Evolutionary conservation across 768 basidiomycete species (phyloP).

Genomic region (Collybia nuda): DNA sequence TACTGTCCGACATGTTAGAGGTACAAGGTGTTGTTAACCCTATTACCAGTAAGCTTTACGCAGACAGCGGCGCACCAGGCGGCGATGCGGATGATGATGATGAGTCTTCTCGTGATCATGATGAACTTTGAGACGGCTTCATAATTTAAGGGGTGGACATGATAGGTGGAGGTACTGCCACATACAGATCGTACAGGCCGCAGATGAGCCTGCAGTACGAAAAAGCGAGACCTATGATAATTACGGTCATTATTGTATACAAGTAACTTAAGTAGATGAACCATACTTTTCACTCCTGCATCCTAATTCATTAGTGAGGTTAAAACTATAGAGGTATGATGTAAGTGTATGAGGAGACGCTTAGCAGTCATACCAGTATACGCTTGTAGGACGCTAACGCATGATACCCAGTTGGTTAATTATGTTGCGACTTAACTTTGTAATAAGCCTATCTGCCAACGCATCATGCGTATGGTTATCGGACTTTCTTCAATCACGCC

Average conservation of each 20-base stretch:
- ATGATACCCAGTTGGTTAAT: too few relatives aligned
- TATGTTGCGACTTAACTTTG: too few relatives aligned
- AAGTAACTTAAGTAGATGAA: slow-evolving; percentile 15
- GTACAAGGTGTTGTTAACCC: slow-evolving; percentile 77
- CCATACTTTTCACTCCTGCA: slow-evolving; percentile 2
- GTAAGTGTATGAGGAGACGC: too few relatives aligned
- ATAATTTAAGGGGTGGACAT: too few relatives aligned
- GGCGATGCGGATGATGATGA: slow-evolving; percentile 40
- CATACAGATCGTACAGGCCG: neutral
- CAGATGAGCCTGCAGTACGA: neutral
- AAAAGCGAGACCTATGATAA: neutral
- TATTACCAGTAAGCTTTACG: slow-evolving; percentile 83
- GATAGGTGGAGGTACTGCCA: too few relatives aligned
- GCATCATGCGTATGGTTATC: too few relatives aligned
- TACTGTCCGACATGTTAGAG: slow-evolving; percentile 30
- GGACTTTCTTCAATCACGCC: too few relatives aligned
- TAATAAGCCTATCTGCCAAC: too few relatives aligned
- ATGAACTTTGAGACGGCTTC: slow-evolving; percentile 34
- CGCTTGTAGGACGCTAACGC: too few relatives aligned
- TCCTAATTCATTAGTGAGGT: too few relatives aligned
- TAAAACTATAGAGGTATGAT: too few relatives aligned
- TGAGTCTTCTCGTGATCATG: slow-evolving; percentile 40
- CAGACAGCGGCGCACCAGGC: slow-evolving; percentile 32
- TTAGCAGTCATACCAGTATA: too few relatives aligned
- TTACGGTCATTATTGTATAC: slow-evolving; percentile 12